Percentiles rank a stretch among this genome's conserved stretches.
Evolutionary conservation across 108 stramenopile species (phyloP).

Genomic region (Schizochytrium sp.): DNA sequence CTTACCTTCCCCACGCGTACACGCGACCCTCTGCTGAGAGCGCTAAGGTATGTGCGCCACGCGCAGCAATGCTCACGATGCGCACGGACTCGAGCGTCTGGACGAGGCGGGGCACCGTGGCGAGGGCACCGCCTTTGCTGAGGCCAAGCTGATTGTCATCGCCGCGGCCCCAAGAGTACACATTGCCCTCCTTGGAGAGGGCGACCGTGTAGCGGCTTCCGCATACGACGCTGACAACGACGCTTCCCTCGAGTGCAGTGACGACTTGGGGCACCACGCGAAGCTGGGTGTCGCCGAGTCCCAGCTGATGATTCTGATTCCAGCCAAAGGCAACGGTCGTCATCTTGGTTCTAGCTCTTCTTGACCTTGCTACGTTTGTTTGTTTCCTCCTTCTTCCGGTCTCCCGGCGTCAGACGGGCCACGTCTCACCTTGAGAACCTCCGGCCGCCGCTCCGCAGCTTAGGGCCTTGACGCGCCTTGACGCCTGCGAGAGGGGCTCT

Average conservation of each 20-base stretch:
- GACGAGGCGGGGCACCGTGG: not conserved
- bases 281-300: not conserved
- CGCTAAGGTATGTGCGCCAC: not conserved
- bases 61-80: conserved; percentile 4
- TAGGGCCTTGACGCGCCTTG: too few relatives aligned
- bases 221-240: not conserved
- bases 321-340: conserved; percentile 1
- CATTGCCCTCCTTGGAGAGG: not conserved
- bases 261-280: not conserved
- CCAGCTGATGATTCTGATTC: conserved; percentile 15
- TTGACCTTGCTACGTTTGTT: too few relatives aligned
- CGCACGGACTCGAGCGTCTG: not conserved
- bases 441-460: too few relatives aligned
- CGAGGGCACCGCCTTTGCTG: not conserved
- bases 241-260: not conserved
- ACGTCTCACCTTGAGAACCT: too few relatives aligned
- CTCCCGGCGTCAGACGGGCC: too few relatives aligned
- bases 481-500: too few relatives aligned
- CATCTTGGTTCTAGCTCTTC: not conserved
- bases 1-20: not conserved
- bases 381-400: too few relatives aligned
- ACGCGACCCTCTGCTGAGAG: not conserved
- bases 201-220: not conserved
- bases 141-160: conserved; percentile 11
- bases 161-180: not conserved